A percentile compares a stretch with the other conserved stretches of the same genome.
phyloP scores from a whole-genome alignment of 108 stramenopile genomes.

The Pinguiococcus pyrenoidosus region DNA sequence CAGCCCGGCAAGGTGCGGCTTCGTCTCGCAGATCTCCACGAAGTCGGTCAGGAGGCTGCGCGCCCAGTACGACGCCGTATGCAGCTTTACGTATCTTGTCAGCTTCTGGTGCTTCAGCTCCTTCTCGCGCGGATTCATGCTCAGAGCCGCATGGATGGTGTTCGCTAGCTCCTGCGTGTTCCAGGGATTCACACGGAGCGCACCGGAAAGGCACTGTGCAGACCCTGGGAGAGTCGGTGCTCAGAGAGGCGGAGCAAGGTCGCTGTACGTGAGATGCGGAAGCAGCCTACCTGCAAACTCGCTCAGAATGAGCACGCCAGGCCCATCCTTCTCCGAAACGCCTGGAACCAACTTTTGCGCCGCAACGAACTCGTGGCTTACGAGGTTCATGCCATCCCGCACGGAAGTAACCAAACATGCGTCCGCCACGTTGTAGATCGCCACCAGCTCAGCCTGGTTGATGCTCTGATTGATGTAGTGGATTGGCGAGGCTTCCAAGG shows the following conservation, averaged over 20 bases:
- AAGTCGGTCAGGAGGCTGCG: slow-evolving; percentile 29
- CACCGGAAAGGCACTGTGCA: slow-evolving; percentile 25
- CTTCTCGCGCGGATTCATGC: slow-evolving; percentile 17
- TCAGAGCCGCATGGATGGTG: slow-evolving; percentile 19
- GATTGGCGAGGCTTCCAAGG: slow-evolving; percentile 23
- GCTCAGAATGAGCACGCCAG: slow-evolving; percentile 23
- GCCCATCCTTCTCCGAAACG: slow-evolving; percentile 11
- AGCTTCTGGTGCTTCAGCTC: slow-evolving; percentile 35
- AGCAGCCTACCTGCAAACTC: slow-evolving; percentile 33
- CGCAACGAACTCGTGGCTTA: slow-evolving; percentile 26
- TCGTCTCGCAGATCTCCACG: slow-evolving; percentile 21
- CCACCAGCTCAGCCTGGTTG: slow-evolving; percentile 30
- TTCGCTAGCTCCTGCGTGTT: slow-evolving; percentile 23
- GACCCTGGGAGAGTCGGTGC: no score
- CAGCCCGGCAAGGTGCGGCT: slow-evolving; percentile 22
- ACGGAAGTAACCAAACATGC: slow-evolving; percentile 28
- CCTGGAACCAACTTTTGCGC: slow-evolving; percentile 9
- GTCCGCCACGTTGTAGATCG: slow-evolving; percentile 31
- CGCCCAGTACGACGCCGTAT: slow-evolving; percentile 34
- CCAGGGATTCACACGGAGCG: slow-evolving; percentile 28
- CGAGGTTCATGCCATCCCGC: slow-evolving; percentile 32
- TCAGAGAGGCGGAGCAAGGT: no score
- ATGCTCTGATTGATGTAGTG: slow-evolving; percentile 34
- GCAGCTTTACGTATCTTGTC: slow-evolving; percentile 18
- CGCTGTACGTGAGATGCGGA: no score